Evolutionary conservation across 345 rosid genomes (phyloP).

Genomic region (Salix exigua): DNA sequence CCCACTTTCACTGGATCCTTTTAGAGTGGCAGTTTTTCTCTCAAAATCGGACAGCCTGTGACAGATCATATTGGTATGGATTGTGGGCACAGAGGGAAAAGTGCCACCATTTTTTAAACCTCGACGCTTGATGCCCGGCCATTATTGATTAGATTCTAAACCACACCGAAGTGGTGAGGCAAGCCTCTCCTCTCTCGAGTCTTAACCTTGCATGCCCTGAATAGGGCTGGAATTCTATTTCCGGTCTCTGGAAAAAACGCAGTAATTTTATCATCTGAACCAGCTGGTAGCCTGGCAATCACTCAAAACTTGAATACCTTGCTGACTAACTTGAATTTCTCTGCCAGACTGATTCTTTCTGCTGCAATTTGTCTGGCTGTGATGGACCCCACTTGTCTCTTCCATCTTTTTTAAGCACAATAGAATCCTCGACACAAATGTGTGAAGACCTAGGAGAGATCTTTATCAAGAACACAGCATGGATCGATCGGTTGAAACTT

Average conservation of each 20-base stretch:
- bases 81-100: neutral
- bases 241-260: no score
- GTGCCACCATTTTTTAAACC: neutral
- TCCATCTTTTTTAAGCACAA: neutral
- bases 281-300: no score
- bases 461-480: slow-evolving; percentile 1
- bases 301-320: neutral
- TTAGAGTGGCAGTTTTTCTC: neutral
- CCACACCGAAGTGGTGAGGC: no score
- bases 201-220: no score
- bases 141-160: no score
- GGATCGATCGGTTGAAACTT: neutral
- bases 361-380: neutral
- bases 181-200: no score
- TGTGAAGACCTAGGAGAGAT: neutral
- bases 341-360: neutral
- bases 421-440: neutral
- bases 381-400: neutral
- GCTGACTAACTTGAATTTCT: neutral
- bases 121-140: no score
- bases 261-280: no score
- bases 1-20: slow-evolving; percentile 7
- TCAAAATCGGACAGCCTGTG: slow-evolving; percentile 14
- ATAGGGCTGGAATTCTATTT: no score
- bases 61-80: neutral